Evolutionary conservation across 352 stramenopile species (phyloP), one percentile per base, ranked within the genome.

Genomic region (Pilasporangium apinafurcum): DNA sequence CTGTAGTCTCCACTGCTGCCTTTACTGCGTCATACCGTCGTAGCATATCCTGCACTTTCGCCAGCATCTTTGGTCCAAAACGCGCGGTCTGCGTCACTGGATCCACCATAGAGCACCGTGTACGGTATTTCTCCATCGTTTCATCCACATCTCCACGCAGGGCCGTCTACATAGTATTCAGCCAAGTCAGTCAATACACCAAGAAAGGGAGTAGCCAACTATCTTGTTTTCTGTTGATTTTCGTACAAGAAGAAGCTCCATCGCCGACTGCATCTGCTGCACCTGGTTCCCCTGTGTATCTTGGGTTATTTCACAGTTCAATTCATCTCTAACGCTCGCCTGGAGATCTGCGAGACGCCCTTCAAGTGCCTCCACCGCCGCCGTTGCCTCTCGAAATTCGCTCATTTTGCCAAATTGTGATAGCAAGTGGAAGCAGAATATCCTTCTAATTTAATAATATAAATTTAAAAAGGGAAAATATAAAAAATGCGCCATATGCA

Each of bases 41-140:
- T 41, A 89, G 53, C 53, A 93, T 43, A 26, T 64, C 60, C 27
- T 68, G 48, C 7, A 90, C 81, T 46, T 73, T 83, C 7, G 58
- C 53, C 50, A 85, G 51, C 64, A 86, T 93, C 48, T 86, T 86
- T 16, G 81, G 78, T 0, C 81, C 81, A 22, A 89, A 90, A 7
- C 81, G 73, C 32, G 78, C 74, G 20, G 73, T 55, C 27, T 79
- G 74, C 34, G 81, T 88, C 35, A 91, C 56, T 1, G 78, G 78
- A 31, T 93, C 81, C 26, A 88, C 53, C 61, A 81, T 77, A 0
- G 44, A 39, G 27, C 61, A 71, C 17, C 78, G 72, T 6, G 48
- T 50, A 12, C 77, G 68, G 25, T 81, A 82, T 18, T 72, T 77
- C 10, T 68, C 57, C 51, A 86, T 75, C 25, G 49, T 66, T 34